phyloP scores from a whole-genome alignment of 352 stramenopile genomes.

The Phytophthora vignae region DNA sequence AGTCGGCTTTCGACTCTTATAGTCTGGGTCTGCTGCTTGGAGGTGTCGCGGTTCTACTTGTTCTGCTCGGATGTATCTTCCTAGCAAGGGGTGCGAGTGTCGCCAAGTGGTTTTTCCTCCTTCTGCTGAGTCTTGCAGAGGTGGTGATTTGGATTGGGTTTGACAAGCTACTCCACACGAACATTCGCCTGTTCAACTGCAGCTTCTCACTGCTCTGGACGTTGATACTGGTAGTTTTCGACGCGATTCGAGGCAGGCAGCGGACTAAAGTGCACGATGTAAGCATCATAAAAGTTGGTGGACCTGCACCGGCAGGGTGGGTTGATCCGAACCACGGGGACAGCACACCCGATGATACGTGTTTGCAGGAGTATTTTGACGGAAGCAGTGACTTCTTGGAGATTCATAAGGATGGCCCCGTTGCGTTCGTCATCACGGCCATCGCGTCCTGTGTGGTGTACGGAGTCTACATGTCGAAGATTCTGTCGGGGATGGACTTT shows the following conservation, averaged over 20 bases:
- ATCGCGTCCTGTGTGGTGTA: not conserved
- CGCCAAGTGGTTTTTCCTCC: not conserved
- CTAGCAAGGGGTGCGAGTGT: not conserved
- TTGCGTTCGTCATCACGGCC: not conserved
- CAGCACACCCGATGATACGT: not conserved
- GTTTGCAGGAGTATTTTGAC: not conserved
- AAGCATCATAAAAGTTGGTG: not conserved
- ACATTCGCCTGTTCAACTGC: not conserved
- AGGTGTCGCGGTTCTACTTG: not conserved
- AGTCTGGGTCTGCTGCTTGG: not conserved
- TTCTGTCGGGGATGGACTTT: slow-evolving; percentile 3
- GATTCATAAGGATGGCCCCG: slow-evolving; percentile 1
- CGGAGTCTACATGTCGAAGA: not conserved
- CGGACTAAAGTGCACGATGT: not conserved
- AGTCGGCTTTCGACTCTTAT: not conserved
- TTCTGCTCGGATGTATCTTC: not conserved
- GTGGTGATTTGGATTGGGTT: not conserved
- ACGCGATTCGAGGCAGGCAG: not conserved
- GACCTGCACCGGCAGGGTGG: not conserved
- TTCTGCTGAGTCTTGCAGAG: not conserved
- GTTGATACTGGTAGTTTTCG: not conserved
- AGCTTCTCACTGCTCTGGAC: not conserved
- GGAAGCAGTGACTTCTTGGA: not conserved
- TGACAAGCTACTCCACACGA: not conserved
- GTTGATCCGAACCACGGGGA: not conserved